phyloP scores from a whole-genome alignment of 352 stramenopile species.

The Plasmopara viticola region DNA sequence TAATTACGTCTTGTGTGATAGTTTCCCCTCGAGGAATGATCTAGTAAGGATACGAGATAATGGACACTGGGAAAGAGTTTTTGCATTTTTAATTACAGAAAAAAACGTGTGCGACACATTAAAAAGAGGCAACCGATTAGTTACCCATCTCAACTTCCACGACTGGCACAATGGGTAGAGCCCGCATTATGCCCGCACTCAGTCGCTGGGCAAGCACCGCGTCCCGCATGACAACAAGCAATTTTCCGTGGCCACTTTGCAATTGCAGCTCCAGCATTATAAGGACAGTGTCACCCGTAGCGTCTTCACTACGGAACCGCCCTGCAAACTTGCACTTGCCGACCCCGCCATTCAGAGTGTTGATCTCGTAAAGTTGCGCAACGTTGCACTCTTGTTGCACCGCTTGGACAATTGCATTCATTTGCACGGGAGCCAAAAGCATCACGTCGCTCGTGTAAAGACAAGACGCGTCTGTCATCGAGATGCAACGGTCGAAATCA shows the following conservation, averaged over 20 bases:
- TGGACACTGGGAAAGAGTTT: neutral
- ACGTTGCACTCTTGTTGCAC: constrained; percentile 57
- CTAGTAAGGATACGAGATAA: constrained; percentile 3
- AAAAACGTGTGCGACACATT: constrained; percentile 4
- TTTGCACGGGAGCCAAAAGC: constrained; percentile 38
- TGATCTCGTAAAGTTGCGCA: constrained; percentile 71
- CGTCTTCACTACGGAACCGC: constrained; percentile 38
- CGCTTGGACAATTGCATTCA: constrained; percentile 43
- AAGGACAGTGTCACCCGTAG: constrained; percentile 41
- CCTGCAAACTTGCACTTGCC: constrained; percentile 71
- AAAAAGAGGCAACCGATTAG: neutral
- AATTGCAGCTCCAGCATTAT: constrained; percentile 57
- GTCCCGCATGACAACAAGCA: constrained; percentile 55
- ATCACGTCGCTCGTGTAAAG: constrained; percentile 61
- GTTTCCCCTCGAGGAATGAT: constrained; percentile 4
- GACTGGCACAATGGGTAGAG: constrained; percentile 24
- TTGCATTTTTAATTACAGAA: constrained; percentile 5
- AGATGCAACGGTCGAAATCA: constrained; percentile 64
- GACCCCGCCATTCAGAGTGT: constrained; percentile 49
- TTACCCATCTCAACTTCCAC: constrained; percentile 3
- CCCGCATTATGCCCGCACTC: constrained; percentile 41
- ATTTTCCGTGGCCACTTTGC: constrained; percentile 51
- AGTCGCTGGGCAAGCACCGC: constrained; percentile 48
- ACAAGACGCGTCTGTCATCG: constrained; percentile 42
- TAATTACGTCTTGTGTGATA: neutral